These are phyloP conservation scores for Xerocomellus dryophilus DNA, from an alignment of 768 basidiomycete species.

Conservation along the genomic window DNA sequence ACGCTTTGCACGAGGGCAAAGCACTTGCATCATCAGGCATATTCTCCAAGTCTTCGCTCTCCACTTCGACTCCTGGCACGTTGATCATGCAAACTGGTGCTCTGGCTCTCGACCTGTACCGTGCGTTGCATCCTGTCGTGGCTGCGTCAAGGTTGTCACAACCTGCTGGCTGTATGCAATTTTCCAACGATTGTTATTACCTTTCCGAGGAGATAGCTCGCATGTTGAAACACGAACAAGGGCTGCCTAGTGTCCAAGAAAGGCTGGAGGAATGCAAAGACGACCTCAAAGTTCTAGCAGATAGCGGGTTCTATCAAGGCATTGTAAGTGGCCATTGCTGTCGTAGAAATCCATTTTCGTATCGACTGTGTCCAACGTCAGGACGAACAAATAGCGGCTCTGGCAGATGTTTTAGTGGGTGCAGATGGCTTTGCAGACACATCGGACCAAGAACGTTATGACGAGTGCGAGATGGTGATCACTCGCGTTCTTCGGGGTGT, in stretches of 20 bases:
- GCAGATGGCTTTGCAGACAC: conserved; percentile 69
- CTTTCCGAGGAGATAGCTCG: conserved; percentile 49
- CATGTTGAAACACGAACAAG: conserved; percentile 29
- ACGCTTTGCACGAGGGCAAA: conserved; percentile 63
- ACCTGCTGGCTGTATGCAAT: conserved; percentile 61
- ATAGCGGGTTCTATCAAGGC: conserved; percentile 68
- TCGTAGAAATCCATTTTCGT: not conserved
- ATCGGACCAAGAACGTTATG: conserved; percentile 68
- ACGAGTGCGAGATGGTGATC: conserved; percentile 71
- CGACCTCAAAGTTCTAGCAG: conserved; percentile 52
- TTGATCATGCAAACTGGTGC: conserved; percentile 60
- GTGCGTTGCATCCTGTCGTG: conserved; percentile 72
- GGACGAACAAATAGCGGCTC: conserved; percentile 21
- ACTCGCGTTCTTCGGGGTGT: conserved; percentile 61
- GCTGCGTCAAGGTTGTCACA: conserved; percentile 47
- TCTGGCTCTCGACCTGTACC: conserved; percentile 72
- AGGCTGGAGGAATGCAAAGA: conserved; percentile 51
- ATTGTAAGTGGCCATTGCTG: conserved; percentile 47
- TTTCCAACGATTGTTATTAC: conserved; percentile 80
- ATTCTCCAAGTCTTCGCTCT: conserved; percentile 36
- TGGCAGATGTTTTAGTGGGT: conserved; percentile 45
- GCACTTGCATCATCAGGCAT: conserved; percentile 58
- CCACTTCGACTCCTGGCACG: conserved; percentile 43
- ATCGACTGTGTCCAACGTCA: conserved; percentile 2
- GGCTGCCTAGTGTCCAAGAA: conserved; percentile 35